These are phyloP conservation scores for Chaetomium cochliodes DNA, from an alignment of 495 filamentous ascomycete species.

Conservation along the genomic window DNA sequence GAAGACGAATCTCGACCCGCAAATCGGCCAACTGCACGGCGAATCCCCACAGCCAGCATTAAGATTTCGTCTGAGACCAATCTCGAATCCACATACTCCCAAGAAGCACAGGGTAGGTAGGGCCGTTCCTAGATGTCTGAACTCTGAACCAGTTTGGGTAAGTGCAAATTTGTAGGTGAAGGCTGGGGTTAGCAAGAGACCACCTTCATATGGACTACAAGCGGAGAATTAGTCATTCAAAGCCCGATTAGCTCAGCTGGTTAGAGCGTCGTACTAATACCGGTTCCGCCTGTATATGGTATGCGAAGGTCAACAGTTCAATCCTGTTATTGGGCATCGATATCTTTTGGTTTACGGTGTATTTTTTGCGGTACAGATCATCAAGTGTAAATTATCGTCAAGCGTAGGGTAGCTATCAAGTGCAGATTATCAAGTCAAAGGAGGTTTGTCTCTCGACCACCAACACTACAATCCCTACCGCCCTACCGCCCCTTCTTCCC, in stretches of 20 bases:
- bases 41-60: no score
- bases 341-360: constrained; percentile 1
- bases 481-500: constrained; percentile 31
- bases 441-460: no score
- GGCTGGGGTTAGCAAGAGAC: no score
- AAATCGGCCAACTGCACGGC: background rate
- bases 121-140: no score
- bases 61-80: no score
- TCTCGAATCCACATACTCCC: no score
- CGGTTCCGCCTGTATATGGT: constrained; percentile 18
- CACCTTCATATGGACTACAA: background rate
- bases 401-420: no score
- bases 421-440: no score
- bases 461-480: background rate
- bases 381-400: no score
- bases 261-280: constrained; percentile 31
- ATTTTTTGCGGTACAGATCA: background rate
- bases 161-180: no score
- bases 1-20: background rate
- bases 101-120: no score
- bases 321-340: constrained; percentile 28
- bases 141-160: no score
- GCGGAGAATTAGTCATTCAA: background rate
- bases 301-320: constrained; percentile 31
- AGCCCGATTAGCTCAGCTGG: constrained; percentile 30